Evolutionary conservation across 2,329 filamentous ascomycete genomes (phyloP).

Genomic region (Pyricularia pennisetigena): DNA sequence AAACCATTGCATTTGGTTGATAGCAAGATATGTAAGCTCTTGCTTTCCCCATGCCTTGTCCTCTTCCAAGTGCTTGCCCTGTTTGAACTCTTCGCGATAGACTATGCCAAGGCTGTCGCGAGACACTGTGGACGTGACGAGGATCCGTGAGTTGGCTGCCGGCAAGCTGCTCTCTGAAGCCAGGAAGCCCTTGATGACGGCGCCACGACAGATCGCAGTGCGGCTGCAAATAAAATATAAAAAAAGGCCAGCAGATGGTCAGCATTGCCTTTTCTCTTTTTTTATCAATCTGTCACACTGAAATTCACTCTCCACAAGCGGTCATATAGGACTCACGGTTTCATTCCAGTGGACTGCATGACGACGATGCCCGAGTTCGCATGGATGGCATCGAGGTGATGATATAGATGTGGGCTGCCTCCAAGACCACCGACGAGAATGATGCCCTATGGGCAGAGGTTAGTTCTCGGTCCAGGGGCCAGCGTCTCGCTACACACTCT

Average conservation of each 20-base stretch:
- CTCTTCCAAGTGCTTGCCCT: not conserved
- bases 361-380: not conserved
- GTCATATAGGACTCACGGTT: not conserved
- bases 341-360: not conserved
- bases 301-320: not conserved
- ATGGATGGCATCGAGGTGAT: constrained; percentile 8
- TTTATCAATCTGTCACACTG: too few relatives aligned
- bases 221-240: too few relatives aligned
- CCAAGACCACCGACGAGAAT: constrained; percentile 30
- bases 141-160: not conserved
- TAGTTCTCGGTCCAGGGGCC: too few relatives aligned
- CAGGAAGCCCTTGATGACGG: constrained; percentile 9
- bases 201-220: constrained; percentile 14
- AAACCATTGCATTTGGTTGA: constrained; percentile 11
- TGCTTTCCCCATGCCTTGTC: constrained; percentile 4
- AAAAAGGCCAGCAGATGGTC: too few relatives aligned
- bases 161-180: not conserved
- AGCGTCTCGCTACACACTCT: too few relatives aligned
- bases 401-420: constrained; percentile 17
- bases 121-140: constrained; percentile 8
- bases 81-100: not conserved
- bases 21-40: not conserved
- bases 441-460: constrained; percentile 18
- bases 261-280: not conserved
- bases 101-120: constrained; percentile 9